Evolutionary conservation across 2,329 filamentous ascomycete genomes (phyloP), one percentile per base, ranked within the genome.

Genomic region (Monilinia fructicola): DNA sequence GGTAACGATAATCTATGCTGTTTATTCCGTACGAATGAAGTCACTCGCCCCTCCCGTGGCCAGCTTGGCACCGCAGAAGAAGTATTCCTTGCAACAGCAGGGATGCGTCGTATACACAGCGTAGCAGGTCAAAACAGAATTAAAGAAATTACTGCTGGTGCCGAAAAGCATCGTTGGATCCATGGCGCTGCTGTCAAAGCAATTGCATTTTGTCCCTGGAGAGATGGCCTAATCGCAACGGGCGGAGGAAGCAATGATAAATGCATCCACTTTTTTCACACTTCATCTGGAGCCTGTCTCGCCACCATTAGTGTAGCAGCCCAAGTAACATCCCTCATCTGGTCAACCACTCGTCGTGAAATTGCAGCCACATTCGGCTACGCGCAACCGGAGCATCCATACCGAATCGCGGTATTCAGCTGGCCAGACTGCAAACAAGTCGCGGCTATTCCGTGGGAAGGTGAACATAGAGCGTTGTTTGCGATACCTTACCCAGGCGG

Each of bases 171-270:
- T 76, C 84, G 84, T 42, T 95, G 92, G 85, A 78, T 82, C 14
- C 92, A 99, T 76, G 87, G 87, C 35, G 94, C 94, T 0, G 95
- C 95, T 2, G 91, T 98, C 71, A 99, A 99, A 78, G 95, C 95
- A 42, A 95, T 98, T 72, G 93, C 95, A 2, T 98, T 98, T 78
- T 96, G 94, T 70, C 94, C 95, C 0, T 99, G 93, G 94, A 90
- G 94, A 66, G 86, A 90, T 31, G 90, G 90, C 4, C 83, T 99
- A 5, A 79, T 99, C 50, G 95, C 95, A 18, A 96, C 94, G 1
- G 93, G 95, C 3, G 94, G 95, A 50, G 95, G 95, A 31, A 94
- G 91, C 55, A 96, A 96, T 74, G 94, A 99, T 79, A 92, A 92
- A 73, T 92, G 92, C 77, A 97, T 99, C 67, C 93, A 96, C 78